Conservation (phyloP, 176 grass and related monocot genomes). For the Cenchrus purpureus region DNA sequence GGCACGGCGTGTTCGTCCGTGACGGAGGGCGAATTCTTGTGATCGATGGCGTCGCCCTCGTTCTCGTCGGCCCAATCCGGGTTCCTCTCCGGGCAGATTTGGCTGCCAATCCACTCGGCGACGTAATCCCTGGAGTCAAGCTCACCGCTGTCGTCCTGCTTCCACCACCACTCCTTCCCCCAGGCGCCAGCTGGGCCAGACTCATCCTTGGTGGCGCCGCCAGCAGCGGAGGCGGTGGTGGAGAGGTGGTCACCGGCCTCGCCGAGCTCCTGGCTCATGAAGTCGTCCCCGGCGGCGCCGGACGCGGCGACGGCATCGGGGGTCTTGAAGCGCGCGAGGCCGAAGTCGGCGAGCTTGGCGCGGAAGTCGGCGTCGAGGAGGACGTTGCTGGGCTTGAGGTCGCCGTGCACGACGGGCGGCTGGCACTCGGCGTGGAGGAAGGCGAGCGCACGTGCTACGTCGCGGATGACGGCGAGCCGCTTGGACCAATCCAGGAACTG, state of each 20-base stretch:
- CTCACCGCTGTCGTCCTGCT: constrained; percentile 38
- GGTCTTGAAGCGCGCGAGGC: constrained; percentile 76
- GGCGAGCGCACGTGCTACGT: constrained; percentile 64
- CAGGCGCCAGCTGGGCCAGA: constrained; percentile 12
- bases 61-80: constrained; percentile 29
- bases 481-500: constrained; percentile 53
- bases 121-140: constrained; percentile 37
- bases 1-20: neutral
- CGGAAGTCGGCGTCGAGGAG: constrained; percentile 68
- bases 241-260: constrained; percentile 46
- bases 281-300: constrained; percentile 42
- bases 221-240: neutral
- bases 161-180: constrained; percentile 40
- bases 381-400: constrained; percentile 94
- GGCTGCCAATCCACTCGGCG: constrained; percentile 41
- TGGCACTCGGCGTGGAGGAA: constrained; percentile 78
- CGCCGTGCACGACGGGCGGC: constrained; percentile 81
- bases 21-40: neutral
- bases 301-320: constrained; percentile 28
- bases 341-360: constrained; percentile 86
- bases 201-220: constrained; percentile 1
- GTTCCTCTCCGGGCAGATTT: constrained; percentile 36
- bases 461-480: constrained; percentile 56
- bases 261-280: constrained; percentile 89
- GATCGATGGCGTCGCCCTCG: neutral